These are phyloP conservation scores for Lentinula boryana DNA, from an alignment of 768 basidiomycete genomes.

Conservation along the genomic window DNA sequence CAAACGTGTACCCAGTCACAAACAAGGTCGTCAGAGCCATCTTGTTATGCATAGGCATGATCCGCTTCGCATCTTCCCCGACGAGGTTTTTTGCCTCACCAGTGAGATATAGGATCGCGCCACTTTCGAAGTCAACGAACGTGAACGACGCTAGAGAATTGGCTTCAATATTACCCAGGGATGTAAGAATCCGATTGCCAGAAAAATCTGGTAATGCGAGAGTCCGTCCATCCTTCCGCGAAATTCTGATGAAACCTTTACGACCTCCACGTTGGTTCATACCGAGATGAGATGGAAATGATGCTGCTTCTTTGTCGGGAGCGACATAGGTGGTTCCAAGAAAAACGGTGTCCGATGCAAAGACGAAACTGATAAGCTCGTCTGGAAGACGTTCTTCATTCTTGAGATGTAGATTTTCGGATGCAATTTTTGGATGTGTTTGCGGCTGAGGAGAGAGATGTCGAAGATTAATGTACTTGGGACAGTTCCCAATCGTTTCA, in stretches of 20 bases:
- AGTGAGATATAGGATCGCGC: conserved; percentile 58
- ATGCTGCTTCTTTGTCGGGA: conserved; percentile 23
- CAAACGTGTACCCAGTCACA: conserved; percentile 47
- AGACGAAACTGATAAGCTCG: conserved; percentile 42
- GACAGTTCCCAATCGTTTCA: conserved; percentile 63
- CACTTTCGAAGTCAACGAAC: conserved; percentile 47
- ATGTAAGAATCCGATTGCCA: conserved; percentile 60
- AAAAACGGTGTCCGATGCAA: conserved; percentile 46
- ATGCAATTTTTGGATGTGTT: conserved; percentile 30
- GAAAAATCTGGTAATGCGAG: conserved; percentile 57
- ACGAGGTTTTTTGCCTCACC: conserved; percentile 46
- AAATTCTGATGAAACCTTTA: conserved; percentile 54
- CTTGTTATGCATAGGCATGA: conserved; percentile 46
- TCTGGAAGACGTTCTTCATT: conserved; percentile 38
- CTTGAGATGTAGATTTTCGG: conserved; percentile 27
- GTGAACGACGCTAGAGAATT: conserved; percentile 52
- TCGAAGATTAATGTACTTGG: conserved; percentile 61
- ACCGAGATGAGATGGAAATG: conserved; percentile 52
- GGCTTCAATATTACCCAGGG: conserved; percentile 55
- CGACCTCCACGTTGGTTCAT: conserved; percentile 62
- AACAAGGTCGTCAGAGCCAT: conserved; percentile 41
- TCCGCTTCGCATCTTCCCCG: conserved; percentile 36
- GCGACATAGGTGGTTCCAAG: conserved; percentile 48
- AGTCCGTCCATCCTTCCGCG: conserved; percentile 47
- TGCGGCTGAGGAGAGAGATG: conserved; percentile 38